These are phyloP conservation scores for Lecanosticta acicola DNA, from an alignment of 2,329 filamentous ascomycete species.

Conservation along the genomic window DNA sequence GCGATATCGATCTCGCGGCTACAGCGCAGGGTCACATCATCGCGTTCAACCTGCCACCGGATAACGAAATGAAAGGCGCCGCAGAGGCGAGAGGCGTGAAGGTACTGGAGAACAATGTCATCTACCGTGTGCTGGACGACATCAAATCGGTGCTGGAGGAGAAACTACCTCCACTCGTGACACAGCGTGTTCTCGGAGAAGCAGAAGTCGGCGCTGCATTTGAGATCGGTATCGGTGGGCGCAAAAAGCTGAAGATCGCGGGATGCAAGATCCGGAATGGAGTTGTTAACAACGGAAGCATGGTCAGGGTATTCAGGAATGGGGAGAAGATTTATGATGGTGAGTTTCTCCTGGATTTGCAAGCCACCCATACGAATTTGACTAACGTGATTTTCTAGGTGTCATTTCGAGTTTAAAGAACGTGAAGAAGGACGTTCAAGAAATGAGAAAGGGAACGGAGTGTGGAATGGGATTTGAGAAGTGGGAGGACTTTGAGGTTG, in stretches of 20 bases:
- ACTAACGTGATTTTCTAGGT: constrained; percentile 47
- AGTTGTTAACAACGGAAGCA: constrained; percentile 55
- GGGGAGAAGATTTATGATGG: constrained; percentile 72
- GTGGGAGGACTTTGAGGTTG: constrained; percentile 71
- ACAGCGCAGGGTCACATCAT: constrained; percentile 70
- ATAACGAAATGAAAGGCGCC: constrained; percentile 58
- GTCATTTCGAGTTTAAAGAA: constrained; percentile 77
- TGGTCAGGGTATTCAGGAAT: constrained; percentile 65
- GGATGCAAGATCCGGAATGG: constrained; percentile 87
- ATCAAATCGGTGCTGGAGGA: constrained; percentile 63
- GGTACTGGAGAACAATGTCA: constrained; percentile 80
- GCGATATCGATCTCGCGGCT: constrained; percentile 81
- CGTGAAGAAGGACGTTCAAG: constrained; percentile 81
- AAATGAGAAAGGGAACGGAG: constrained; percentile 89
- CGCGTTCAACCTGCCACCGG: constrained; percentile 74
- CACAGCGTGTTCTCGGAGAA: constrained; percentile 72
- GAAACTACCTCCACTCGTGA: constrained; percentile 61
- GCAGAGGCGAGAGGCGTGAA: constrained; percentile 67
- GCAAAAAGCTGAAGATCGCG: constrained; percentile 68
- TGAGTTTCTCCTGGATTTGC: constrained; percentile 44
- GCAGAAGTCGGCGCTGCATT: constrained; percentile 81
- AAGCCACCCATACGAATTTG: not conserved
- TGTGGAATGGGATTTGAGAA: constrained; percentile 81
- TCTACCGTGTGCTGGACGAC: constrained; percentile 73
- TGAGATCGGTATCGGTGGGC: constrained; percentile 71